A percentile compares a stretch with the other conserved stretches of the same genome.
Evolutionary conservation across 2,329 filamentous ascomycete genomes (phyloP).

Genomic region (Colletotrichum ledebouriae): DNA sequence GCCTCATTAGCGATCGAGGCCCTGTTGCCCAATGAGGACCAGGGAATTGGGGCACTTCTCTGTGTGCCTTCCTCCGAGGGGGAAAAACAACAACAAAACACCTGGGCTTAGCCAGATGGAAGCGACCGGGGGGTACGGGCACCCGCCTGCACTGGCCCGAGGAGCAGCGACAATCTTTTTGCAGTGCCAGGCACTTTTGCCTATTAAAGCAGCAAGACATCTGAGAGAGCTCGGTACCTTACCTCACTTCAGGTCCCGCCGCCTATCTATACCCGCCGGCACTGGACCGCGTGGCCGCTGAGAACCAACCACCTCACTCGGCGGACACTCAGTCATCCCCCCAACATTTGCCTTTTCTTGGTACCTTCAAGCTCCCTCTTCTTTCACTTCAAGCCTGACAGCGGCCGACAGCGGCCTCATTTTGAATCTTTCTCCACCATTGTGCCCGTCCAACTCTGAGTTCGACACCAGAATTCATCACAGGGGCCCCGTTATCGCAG

Average conservation of each 20-base stretch:
- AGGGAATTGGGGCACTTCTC: conserved; percentile 21
- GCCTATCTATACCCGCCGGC: conserved; percentile 18
- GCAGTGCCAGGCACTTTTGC: conserved; percentile 4
- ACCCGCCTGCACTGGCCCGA: conserved; percentile 15
- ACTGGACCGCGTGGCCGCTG: conserved; percentile 17
- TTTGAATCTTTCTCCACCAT: conserved; percentile 29
- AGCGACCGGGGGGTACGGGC: conserved; percentile 20
- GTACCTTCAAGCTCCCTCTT: background rate
- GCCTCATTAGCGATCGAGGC: conserved; percentile 23
- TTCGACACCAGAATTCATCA: conserved; percentile 20
- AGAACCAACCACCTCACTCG: background rate
- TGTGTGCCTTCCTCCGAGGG: conserved; percentile 11
- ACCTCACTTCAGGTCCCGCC: background rate
- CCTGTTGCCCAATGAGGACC: conserved; percentile 38
- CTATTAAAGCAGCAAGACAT: conserved; percentile 35
- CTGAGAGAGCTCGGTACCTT: conserved; percentile 17
- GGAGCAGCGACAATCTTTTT: background rate
- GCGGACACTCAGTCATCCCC: background rate
- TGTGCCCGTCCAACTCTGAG: background rate
- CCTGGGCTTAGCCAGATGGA: background rate
- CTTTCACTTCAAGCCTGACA: conserved; percentile 1
- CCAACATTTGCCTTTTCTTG: conserved; percentile 2
- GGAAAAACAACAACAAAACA: conserved; percentile 16
- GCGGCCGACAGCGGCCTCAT: conserved; percentile 37
- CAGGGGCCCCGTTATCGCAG: conserved; percentile 39